Evolutionary conservation across 2,329 filamentous ascomycete species (phyloP).

Genomic region (Dactylella cylindrospora): DNA sequence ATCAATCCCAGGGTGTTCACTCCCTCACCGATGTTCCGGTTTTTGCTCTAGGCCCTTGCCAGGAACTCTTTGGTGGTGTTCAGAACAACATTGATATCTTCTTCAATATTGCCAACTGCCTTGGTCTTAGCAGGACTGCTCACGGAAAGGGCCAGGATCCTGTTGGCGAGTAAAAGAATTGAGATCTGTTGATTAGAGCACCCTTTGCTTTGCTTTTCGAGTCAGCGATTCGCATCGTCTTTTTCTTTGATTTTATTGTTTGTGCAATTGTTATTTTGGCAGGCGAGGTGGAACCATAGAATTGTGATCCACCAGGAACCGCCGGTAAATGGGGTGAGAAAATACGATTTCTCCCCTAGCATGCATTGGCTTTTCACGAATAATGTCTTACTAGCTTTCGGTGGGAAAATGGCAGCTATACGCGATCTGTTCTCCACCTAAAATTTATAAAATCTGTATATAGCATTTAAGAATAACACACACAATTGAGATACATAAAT

Average conservation of each 20-base stretch:
- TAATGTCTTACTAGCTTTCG: no score
- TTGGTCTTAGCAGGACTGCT: constrained; percentile 57
- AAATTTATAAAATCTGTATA: no score
- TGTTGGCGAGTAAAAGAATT: constrained; percentile 35
- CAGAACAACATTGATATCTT: constrained; percentile 73
- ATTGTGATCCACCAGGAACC: no score
- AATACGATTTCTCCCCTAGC: no score
- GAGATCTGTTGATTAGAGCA: background rate
- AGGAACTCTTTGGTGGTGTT: constrained; percentile 71
- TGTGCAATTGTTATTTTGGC: constrained; percentile 49
- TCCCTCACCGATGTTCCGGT: constrained; percentile 76
- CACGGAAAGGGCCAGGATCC: constrained; percentile 48
- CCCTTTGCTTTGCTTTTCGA: background rate
- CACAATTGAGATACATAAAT: no score
- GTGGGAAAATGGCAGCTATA: no score
- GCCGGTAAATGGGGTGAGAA: no score
- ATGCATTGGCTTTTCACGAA: no score
- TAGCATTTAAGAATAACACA: no score
- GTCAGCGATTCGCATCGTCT: constrained; percentile 49
- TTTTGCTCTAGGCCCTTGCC: constrained; percentile 76
- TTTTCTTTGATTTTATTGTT: constrained; percentile 46
- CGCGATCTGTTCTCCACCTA: no score
- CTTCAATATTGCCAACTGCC: constrained; percentile 70
- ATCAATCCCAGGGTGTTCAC: constrained; percentile 69
- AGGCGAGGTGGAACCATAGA: constrained; percentile 59